Base-by-base conservation (phyloP, 169 alveolate species). In the Plasmodium ovale region DNA sequence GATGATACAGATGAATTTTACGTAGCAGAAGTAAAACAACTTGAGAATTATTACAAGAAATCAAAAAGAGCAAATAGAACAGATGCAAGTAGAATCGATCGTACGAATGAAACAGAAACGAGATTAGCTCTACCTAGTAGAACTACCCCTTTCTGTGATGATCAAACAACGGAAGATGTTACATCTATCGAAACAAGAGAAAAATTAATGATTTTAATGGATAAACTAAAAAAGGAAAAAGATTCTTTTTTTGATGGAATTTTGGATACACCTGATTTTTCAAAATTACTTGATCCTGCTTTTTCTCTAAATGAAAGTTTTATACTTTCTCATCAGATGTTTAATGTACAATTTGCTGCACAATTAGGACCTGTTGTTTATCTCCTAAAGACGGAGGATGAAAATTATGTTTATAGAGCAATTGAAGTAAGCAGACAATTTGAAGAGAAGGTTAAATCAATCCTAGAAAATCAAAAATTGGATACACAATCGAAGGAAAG, bases 291-390 rank as follows among this genome's bases (percentile, higher is more conserved):
- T n/a, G 88, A 77, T 60, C 88, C 88, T 19, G 88, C 62, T 27
- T 64, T 60, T 49, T 77, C 88, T 0, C 27, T 77, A 23, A 77
- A 77, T 39, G 88, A 77, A 77, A 60, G 79, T 29, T 77, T 77
- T 39, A 35, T 77, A 53, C 65, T 77, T 14, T 77, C 88, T 14
- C 88, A 77, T 53, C 88, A 77, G n/a, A 35, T 77, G 19, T 77
- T 77, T 21, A 77, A 77, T 60, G 77, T 77, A 1, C 88, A 77
- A 53, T 64, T 60, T 77, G 88, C 88, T 42, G 88, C 88, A 7
- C 88, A 77, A 19, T 37, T 77, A 60, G 88, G 88, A 25, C 88
- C 88, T 35, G 88, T 77, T 21, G 88, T 77, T 7, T 77, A 77
- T 42, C 88, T 77, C 23, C 59, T 64, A 47, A 77, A 77, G 16